Percentiles rank a stretch among this genome's conserved stretches.
These are phyloP conservation scores for Epithemia pelagica DNA, from an alignment of 108 stramenopile genomes.

Conservation along the genomic window DNA sequence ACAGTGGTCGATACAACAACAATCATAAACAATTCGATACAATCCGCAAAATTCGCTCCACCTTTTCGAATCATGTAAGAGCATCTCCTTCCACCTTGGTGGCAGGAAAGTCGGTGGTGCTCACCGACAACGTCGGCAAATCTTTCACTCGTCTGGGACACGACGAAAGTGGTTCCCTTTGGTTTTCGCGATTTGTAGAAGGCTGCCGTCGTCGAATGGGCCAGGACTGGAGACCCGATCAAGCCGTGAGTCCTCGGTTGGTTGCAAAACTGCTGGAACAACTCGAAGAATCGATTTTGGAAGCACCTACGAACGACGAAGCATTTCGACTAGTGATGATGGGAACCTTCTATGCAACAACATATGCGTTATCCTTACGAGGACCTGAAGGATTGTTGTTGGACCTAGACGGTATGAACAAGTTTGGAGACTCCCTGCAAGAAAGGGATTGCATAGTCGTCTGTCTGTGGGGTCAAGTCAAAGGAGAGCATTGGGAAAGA, in stretches of 20 bases:
- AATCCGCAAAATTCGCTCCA: constrained; percentile 2
- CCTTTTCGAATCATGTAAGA: background rate
- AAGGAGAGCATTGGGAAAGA: background rate
- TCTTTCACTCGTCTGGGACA: background rate
- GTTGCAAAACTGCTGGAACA: background rate
- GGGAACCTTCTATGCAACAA: background rate
- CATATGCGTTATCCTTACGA: background rate
- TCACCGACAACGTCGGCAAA: background rate
- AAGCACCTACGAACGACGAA: background rate
- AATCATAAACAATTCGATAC: constrained; percentile 9
- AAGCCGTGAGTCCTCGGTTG: background rate
- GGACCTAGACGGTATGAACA: background rate
- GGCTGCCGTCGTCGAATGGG: background rate
- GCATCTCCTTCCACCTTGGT: background rate
- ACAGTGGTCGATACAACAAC: background rate
- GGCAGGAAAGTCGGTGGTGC: background rate
- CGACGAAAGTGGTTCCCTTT: background rate
- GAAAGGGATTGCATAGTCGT: background rate
- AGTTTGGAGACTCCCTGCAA: background rate
- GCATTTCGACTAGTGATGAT: background rate
- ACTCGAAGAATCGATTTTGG: background rate
- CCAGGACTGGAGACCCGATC: background rate
- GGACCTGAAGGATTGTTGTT: background rate
- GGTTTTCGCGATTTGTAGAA: background rate
- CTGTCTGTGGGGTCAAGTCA: background rate